Evolutionary conservation across 768 basidiomycete species (phyloP).

Genomic region (Ephemerocybe angulata): DNA sequence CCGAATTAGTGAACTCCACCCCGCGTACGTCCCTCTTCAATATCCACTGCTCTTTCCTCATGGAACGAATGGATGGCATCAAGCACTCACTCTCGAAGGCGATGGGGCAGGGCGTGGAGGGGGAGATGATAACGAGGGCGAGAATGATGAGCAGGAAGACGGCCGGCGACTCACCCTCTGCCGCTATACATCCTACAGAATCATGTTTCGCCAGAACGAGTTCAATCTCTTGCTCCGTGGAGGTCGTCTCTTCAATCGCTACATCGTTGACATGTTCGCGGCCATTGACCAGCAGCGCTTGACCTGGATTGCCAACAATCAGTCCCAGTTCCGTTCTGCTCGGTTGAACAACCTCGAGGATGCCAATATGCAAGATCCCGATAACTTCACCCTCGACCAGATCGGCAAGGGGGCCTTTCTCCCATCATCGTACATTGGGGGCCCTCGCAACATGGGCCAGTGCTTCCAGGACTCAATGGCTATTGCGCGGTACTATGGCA

Average conservation of each 20-base stretch:
- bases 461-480: constrained; percentile 43
- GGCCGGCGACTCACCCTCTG: constrained; percentile 24
- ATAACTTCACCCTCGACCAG: constrained; percentile 20
- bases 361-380: constrained; percentile 13
- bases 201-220: constrained; percentile 28
- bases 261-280: constrained; percentile 44
- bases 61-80: constrained; percentile 42
- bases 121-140: constrained; percentile 4
- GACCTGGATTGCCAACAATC: constrained; percentile 27
- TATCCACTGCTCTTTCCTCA: constrained; percentile 43
- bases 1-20: constrained; percentile 31
- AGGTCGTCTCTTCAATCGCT: constrained; percentile 42
- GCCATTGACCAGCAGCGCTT: constrained; percentile 37
- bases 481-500: constrained; percentile 29
- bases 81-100: constrained; percentile 35
- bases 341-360: constrained; percentile 27
- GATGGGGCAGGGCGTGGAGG: constrained; percentile 23
- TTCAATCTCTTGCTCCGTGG: constrained; percentile 29
- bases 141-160: constrained; percentile 6
- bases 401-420: constrained; percentile 32
- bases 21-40: constrained; percentile 35
- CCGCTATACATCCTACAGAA: constrained; percentile 27
- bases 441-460: constrained; percentile 37
- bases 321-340: constrained; percentile 28
- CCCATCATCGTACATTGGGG: constrained; percentile 25